Percentiles rank a stretch among this genome's conserved stretches.
Evolutionary conservation across 1,139 yeast genomes (phyloP).

Genomic region (Taphrina deformans): DNA sequence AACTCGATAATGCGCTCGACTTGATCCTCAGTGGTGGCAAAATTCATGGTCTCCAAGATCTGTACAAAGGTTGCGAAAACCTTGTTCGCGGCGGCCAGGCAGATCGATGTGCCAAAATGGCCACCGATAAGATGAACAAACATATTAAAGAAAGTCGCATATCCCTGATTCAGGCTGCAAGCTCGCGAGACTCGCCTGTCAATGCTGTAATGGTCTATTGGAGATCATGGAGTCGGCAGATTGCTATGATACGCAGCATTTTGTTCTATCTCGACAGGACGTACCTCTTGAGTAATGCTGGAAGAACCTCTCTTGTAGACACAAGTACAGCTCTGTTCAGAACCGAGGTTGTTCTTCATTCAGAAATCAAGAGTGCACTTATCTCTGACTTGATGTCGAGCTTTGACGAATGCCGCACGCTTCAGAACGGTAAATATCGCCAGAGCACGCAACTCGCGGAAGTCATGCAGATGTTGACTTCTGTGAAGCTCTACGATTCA

Average conservation of each 20-base stretch:
- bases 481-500: constrained; percentile 11
- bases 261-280: constrained; percentile 48
- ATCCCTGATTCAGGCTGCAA: not conserved
- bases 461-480: constrained; percentile 12
- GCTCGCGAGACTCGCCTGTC: constrained; percentile 34
- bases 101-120: constrained; percentile 20
- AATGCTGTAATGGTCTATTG: constrained; percentile 39
- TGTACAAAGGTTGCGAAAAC: constrained; percentile 48
- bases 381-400: not conserved
- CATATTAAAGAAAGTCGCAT: constrained; percentile 32
- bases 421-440: not conserved
- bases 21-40: constrained; percentile 39
- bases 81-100: constrained; percentile 45
- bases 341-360: constrained; percentile 19
- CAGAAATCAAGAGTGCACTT: not conserved
- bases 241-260: constrained; percentile 42
- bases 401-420: not conserved
- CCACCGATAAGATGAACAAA: constrained; percentile 36
- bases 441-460: constrained; percentile 4
- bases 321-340: constrained; percentile 40
- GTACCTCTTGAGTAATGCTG: constrained; percentile 44
- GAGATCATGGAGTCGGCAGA: constrained; percentile 42
- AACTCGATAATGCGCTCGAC: constrained; percentile 41
- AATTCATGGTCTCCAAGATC: constrained; percentile 42
- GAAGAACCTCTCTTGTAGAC: constrained; percentile 42